Percentiles rank a stretch among this genome's conserved stretches.
Conservation (phyloP, 208 protist species). For the Angomonas desouzai region DNA sequence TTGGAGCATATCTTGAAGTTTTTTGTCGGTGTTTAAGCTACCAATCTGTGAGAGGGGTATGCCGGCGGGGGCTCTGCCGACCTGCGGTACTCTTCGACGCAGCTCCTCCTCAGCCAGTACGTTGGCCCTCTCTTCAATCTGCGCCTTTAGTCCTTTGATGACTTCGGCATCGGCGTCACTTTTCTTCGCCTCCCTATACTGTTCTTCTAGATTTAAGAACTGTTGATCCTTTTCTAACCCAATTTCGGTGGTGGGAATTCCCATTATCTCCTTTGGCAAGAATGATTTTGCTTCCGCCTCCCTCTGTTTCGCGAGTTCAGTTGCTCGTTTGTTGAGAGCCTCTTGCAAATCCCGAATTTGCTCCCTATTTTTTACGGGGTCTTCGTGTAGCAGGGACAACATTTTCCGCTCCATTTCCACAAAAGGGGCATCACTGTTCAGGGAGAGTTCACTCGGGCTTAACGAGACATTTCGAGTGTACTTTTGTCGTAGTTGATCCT, state of each 20-base stretch:
- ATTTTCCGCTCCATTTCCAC: conserved; percentile 52
- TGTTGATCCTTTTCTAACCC: conserved; percentile 25
- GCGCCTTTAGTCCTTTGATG: conserved; percentile 17
- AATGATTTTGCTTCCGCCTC: conserved; percentile 21
- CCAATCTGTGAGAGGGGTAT: conserved; percentile 50
- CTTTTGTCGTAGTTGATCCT: conserved; percentile 25
- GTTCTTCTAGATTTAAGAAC: conserved; percentile 32
- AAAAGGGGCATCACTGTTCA: conserved; percentile 37
- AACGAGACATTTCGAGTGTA: conserved; percentile 24
- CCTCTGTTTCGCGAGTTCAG: conserved; percentile 30
- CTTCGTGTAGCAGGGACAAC: conserved; percentile 28
- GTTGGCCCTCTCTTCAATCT: conserved; percentile 46
- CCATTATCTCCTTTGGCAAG: conserved; percentile 39
- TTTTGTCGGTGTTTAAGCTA: conserved; percentile 36
- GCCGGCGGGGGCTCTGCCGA: conserved; percentile 32
- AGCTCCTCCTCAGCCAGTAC: conserved; percentile 38
- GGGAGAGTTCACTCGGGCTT: conserved; percentile 22
- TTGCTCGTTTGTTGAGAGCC: conserved; percentile 31
- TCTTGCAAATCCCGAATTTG: conserved; percentile 42
- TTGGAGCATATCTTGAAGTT: conserved; percentile 17
- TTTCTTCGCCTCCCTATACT: conserved; percentile 14
- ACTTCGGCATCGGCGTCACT: neutral
- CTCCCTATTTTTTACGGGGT: conserved; percentile 21
- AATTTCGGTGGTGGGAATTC: conserved; percentile 32
- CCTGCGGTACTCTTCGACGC: conserved; percentile 19